phyloP scores from a whole-genome alignment of 805 yeast species.

The Isabelozyma pseudorhagii region DNA sequence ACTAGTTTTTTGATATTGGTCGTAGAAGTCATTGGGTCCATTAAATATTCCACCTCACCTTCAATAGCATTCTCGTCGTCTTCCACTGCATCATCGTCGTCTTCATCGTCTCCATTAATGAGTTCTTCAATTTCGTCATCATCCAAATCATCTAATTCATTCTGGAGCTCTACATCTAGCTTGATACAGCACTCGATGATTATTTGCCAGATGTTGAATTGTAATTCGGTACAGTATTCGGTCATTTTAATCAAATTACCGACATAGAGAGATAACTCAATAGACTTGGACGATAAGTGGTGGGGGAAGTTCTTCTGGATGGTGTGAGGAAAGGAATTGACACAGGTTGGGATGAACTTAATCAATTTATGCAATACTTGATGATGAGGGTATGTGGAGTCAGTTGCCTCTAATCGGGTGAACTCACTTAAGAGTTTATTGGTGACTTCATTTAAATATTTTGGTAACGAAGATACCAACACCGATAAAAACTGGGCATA shows the following conservation, averaged over 20 bases:
- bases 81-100: slow-evolving; percentile 33
- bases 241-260: slow-evolving; percentile 58
- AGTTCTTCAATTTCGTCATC: slow-evolving; percentile 59
- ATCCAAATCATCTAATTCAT: slow-evolving; percentile 80
- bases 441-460: slow-evolving; percentile 86
- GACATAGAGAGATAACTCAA: slow-evolving; percentile 59
- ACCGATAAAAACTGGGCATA: slow-evolving; percentile 75
- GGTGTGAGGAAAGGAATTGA: slow-evolving; percentile 57
- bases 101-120: slow-evolving; percentile 46
- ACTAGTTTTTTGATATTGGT: slow-evolving; percentile 53
- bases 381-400: slow-evolving; percentile 45
- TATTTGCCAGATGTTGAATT: slow-evolving; percentile 73
- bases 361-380: slow-evolving; percentile 61
- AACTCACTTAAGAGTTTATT: slow-evolving; percentile 65
- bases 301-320: slow-evolving; percentile 72
- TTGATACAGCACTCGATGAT: slow-evolving; percentile 78
- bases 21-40: slow-evolving; percentile 35
- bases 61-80: slow-evolving; percentile 20
- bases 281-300: slow-evolving; percentile 56
- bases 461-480: slow-evolving; percentile 81
- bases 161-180: slow-evolving; percentile 88
- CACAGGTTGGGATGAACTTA: slow-evolving; percentile 76
- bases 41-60: slow-evolving; percentile 46
- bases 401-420: slow-evolving; percentile 12
- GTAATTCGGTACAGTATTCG: slow-evolving; percentile 73